A percentile compares a stretch with the other conserved stretches of the same genome.
phyloP scores from a whole-genome alignment of 2,329 filamentous ascomycete species.

The Fusarium liriodendri region DNA sequence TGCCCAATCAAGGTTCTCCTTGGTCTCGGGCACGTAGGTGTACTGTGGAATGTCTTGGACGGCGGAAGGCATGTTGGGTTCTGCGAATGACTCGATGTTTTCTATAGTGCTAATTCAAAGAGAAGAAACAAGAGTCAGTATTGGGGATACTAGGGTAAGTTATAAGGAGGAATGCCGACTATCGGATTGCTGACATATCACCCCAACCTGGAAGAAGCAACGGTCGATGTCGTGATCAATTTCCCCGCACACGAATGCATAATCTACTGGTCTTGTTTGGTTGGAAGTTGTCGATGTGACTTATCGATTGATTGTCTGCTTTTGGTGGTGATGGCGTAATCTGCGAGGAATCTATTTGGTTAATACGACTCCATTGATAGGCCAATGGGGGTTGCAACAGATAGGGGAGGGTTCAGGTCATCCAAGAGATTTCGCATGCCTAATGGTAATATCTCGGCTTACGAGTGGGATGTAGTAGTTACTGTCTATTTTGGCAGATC shows the following conservation, averaged over 20 bases:
- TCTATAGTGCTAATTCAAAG: too few species aligned
- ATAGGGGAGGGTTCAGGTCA: neutral
- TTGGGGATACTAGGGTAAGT: neutral
- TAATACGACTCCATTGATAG: neutral
- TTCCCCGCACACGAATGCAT: constrained; percentile 4
- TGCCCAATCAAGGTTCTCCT: constrained; percentile 52
- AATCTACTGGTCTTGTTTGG: neutral
- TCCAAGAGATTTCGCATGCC: neutral
- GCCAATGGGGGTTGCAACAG: neutral
- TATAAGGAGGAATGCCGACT: neutral
- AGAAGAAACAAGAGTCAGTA: neutral
- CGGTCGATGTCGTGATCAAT: constrained; percentile 1
- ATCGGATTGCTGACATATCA: neutral
- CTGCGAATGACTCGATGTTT: neutral
- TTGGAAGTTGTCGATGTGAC: neutral
- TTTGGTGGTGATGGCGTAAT: constrained; percentile 1
- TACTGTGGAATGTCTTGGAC: constrained; percentile 48
- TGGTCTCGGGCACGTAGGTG: constrained; percentile 50
- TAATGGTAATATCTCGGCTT: neutral
- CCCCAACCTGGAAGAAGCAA: constrained; percentile 21
- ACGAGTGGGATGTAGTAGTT: neutral
- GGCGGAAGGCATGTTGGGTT: constrained; percentile 47
- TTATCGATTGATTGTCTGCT: neutral
- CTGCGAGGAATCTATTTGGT: neutral
- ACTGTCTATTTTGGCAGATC: neutral